Percentiles rank a stretch among this genome's conserved stretches.
Conservation (phyloP, 148 eudicot species). For the Drosera capensis region DNA sequence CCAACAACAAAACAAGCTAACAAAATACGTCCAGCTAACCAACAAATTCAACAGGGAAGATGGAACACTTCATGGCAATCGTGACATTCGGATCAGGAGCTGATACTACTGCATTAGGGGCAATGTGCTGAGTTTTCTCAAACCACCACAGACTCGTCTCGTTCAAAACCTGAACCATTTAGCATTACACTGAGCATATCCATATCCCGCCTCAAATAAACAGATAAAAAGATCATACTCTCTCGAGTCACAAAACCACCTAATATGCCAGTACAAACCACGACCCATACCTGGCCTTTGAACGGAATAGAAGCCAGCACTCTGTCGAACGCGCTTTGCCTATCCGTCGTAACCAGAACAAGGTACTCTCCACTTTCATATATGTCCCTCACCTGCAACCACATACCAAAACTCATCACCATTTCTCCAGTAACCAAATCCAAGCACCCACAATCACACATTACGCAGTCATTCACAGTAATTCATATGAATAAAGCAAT, state of each 20-base stretch:
- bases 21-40: slow-evolving; percentile 30
- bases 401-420: neutral
- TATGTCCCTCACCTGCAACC: slow-evolving; percentile 76
- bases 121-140: slow-evolving; percentile 61
- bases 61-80: slow-evolving; percentile 86
- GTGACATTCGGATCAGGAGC: slow-evolving; percentile 84
- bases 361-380: slow-evolving; percentile 84
- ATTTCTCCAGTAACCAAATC: neutral
- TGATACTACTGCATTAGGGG: slow-evolving; percentile 66
- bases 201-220: no score
- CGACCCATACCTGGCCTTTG: slow-evolving; percentile 68
- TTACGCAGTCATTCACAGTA: no score
- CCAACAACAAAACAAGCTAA: neutral
- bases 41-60: slow-evolving; percentile 95
- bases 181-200: no score
- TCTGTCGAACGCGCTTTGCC: slow-evolving; percentile 94
- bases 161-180: slow-evolving; percentile 57
- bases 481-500: no score
- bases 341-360: slow-evolving; percentile 87
- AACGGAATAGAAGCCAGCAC: slow-evolving; percentile 88
- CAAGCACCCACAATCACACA: no score
- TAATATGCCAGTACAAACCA: neutral
- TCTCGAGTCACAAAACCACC: slow-evolving; percentile 1
- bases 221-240: no score
- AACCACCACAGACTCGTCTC: slow-evolving; percentile 99